phyloP scores from a whole-genome alignment of 768 basidiomycete species.

The Suillus placidus region DNA sequence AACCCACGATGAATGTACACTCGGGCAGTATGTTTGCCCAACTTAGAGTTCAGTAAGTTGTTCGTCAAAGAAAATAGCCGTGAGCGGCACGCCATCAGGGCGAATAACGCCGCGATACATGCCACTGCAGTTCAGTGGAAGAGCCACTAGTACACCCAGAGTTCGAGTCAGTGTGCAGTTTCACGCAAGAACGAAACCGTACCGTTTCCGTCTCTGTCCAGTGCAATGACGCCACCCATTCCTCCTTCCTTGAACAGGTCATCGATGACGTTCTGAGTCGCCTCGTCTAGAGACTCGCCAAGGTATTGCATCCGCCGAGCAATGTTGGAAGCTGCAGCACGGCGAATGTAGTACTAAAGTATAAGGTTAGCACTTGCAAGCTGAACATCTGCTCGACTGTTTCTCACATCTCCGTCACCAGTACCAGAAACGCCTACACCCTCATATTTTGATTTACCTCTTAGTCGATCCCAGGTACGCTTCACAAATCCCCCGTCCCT shows the following conservation, averaged over 20 bases:
- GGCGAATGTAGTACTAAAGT: conserved; percentile 74
- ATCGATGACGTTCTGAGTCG: conserved; percentile 56
- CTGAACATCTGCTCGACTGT: conserved; percentile 2
- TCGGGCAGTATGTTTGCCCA: neutral
- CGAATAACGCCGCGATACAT: conserved; percentile 83
- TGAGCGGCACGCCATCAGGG: conserved; percentile 68
- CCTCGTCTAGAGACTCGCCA: conserved; percentile 56
- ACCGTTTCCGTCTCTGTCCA: conserved; percentile 75
- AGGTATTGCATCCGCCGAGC: conserved; percentile 67
- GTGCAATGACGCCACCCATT: conserved; percentile 72
- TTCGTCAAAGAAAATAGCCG: conserved; percentile 80
- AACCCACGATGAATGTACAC: neutral
- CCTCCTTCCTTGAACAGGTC: conserved; percentile 63
- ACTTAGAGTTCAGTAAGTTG: conserved; percentile 32
- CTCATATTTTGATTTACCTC: conserved; percentile 32
- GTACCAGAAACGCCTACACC: conserved; percentile 83
- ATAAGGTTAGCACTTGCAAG: conserved; percentile 10
- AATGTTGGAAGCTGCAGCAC: conserved; percentile 64
- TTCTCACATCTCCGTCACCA: conserved; percentile 78
- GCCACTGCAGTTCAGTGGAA: conserved; percentile 74
- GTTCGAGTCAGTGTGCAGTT: conserved; percentile 1
- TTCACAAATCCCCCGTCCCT: conserved; percentile 34
- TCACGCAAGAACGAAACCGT: conserved; percentile 18
- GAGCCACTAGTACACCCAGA: conserved; percentile 52
- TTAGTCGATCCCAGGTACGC: conserved; percentile 44